Evolutionary conservation across 1,284 basidiomycete genomes (phyloP).

Genomic region (Ustilago xerochloae): DNA sequence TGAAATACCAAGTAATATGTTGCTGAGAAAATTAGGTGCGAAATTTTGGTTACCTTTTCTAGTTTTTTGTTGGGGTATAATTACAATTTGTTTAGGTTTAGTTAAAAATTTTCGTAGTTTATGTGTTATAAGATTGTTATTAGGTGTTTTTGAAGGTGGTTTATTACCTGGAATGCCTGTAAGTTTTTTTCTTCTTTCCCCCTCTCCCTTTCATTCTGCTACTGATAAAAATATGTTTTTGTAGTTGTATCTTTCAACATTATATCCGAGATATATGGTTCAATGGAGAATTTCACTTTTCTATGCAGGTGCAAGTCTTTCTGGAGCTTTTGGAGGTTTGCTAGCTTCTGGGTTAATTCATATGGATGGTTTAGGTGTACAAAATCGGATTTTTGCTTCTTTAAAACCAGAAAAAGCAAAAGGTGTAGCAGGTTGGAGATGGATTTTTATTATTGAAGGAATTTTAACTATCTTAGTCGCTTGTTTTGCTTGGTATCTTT

Average conservation of each 20-base stretch:
- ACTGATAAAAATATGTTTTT: too few relatives aligned
- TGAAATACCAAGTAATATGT: conserved; percentile 66
- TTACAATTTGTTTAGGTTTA: conserved; percentile 74
- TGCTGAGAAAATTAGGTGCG: conserved; percentile 63
- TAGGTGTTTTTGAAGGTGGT: conserved; percentile 52
- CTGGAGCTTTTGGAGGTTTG: conserved; percentile 57
- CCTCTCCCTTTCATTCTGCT: neutral
- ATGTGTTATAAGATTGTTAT: conserved; percentile 73
- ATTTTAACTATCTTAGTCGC: conserved; percentile 72
- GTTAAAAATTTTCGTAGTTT: conserved; percentile 73
- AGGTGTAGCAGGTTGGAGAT: conserved; percentile 65
- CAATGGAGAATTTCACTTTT: conserved; percentile 40
- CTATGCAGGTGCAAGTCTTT: conserved; percentile 64
- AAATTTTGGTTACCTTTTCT: conserved; percentile 71
- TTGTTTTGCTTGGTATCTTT: conserved; percentile 72
- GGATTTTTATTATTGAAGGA: conserved; percentile 77
- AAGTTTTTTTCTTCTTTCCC: neutral
- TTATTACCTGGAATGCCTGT: conserved; percentile 71
- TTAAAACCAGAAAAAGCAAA: conserved; percentile 6
- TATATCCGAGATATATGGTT: conserved; percentile 46
- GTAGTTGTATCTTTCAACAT: conserved; percentile 21
- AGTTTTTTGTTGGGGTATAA: conserved; percentile 75
- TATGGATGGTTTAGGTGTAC: conserved; percentile 74
- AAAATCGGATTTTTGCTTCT: conserved; percentile 13
- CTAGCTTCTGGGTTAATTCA: conserved; percentile 74